Percentiles rank a stretch among this genome's conserved stretches.
Evolutionary conservation across 441 rosid species (phyloP).

Genomic region (Omphalea diandra): DNA sequence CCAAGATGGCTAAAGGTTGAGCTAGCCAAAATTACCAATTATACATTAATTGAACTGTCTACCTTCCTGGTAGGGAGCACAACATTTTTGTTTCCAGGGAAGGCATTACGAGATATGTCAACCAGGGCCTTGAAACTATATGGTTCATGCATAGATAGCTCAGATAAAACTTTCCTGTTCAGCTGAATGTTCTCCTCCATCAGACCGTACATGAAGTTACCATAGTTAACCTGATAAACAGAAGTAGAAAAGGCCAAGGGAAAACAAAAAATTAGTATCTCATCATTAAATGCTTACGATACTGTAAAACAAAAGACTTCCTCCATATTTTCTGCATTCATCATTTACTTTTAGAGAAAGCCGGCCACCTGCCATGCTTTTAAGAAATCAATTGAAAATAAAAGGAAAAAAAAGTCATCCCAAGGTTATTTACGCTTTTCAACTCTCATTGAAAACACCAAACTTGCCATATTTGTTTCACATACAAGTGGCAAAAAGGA

Average conservation of each 20-base stretch:
- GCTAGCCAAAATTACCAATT: not conserved
- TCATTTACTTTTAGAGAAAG: too few species aligned
- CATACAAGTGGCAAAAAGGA: too few species aligned
- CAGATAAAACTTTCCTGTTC: conserved; percentile 83
- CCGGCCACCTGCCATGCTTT: too few species aligned
- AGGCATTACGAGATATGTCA: conserved; percentile 59
- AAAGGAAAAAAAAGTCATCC: not conserved
- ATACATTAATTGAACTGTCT: conserved; percentile 30
- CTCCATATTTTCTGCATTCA: not conserved
- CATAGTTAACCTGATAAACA: conserved; percentile 65
- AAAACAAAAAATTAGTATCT: not conserved
- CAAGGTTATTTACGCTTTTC: too few species aligned
- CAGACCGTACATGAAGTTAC: conserved; percentile 93
- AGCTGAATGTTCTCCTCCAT: conserved; percentile 90
- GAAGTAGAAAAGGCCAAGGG: not conserved
- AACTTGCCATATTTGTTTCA: too few species aligned
- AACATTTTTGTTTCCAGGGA: conserved; percentile 76
- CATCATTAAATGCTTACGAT: too few species aligned
- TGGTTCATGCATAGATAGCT: conserved; percentile 87
- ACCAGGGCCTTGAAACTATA: conserved; percentile 87
- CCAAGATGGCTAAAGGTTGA: not conserved
- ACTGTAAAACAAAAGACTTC: too few species aligned
- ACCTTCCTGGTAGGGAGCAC: conserved; percentile 60
- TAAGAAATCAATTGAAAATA: too few species aligned
- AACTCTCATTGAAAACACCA: too few species aligned